A percentile compares a stretch with the other conserved stretches of the same genome.
These are phyloP conservation scores for Populus nigra DNA, from an alignment of 345 rosid genomes.

Conservation along the genomic window DNA sequence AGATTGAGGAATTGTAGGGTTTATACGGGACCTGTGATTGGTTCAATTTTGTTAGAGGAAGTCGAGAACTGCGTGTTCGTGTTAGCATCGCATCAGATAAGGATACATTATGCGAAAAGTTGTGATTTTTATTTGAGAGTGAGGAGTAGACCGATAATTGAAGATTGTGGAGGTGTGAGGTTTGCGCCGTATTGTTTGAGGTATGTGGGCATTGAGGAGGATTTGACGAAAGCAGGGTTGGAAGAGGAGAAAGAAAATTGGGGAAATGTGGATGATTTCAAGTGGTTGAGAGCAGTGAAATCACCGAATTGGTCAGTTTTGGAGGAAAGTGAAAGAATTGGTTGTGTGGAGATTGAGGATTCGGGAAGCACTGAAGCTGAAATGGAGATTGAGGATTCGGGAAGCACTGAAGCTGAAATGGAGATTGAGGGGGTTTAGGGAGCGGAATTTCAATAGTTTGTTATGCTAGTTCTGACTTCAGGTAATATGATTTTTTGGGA, in stretches of 20 bases:
- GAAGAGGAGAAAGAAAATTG: slow-evolving; percentile 63
- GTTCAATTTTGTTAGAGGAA: slow-evolving; percentile 78
- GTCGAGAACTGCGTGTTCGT: slow-evolving; percentile 61
- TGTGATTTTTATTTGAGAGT: slow-evolving; percentile 77
- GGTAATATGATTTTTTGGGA: background rate
- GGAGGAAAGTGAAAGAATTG: slow-evolving; percentile 55
- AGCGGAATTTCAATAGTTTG: background rate
- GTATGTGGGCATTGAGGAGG: slow-evolving; percentile 67
- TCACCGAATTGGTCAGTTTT: slow-evolving; percentile 80
- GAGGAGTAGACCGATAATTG: slow-evolving; percentile 85
- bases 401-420: background rate
- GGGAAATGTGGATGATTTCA: slow-evolving; percentile 83
- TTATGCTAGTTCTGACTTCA: background rate
- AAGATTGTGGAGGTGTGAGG: slow-evolving; percentile 61
- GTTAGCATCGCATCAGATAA: slow-evolving; percentile 81
- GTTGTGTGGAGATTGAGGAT: slow-evolving; percentile 27
- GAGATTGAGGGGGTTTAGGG: background rate
- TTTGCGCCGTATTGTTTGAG: slow-evolving; percentile 76
- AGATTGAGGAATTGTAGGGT: slow-evolving; percentile 52
- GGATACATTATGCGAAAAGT: slow-evolving; percentile 60
- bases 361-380: background rate
- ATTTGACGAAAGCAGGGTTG: slow-evolving; percentile 56
- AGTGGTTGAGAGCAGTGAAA: slow-evolving; percentile 79
- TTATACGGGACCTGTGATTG: slow-evolving; percentile 64
- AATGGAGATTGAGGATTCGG: slow-evolving; percentile 1